Evolutionary conservation across 2,329 filamentous ascomycete species (phyloP), one percentile per base, ranked within the genome.

Genomic region (Plenodomus lindquistii): DNA sequence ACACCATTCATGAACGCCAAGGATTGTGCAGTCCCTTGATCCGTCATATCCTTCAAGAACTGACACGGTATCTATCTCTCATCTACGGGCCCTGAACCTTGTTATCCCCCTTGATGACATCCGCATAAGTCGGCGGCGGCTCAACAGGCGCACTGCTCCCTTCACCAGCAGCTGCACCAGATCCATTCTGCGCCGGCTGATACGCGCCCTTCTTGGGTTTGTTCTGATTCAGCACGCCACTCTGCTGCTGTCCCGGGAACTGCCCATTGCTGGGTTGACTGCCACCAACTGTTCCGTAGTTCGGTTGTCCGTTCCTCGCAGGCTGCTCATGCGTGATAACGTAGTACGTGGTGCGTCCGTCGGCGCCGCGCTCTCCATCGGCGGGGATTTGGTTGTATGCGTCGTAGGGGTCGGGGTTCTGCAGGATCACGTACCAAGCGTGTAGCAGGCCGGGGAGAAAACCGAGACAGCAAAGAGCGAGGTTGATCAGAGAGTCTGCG

Each of bases 341-440:
- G 42, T 65, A 65, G 54, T 65, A 65, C 16, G 61, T 65, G 1
- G 60, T 63, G 16, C 61, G 40, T 44, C 54, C 53, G 22, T 54
- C 49, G 18, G 34, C 73, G 42, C 74, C 74, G 60, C 77, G 75
- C 54, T 81, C 80, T 46, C 75, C 81, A 44, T 85, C 83, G 31
- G 73, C 82, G 27, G 74, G 70, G 4, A 82, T 71, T 42, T 79
- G 75, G 60, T 89, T 83, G 74, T 94, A 91, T 34, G 53, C 55
- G 47, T 79, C 73, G 35, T 82, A 75, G 60, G 77, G 74, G 52
- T 97, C 93, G 49, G 94, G 94, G 72, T 87, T 89, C 69, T 89
- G 88, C 65, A 89, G 84, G 75, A 99, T 97, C 74, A 97, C 96
- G 81, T 97, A 99, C 93, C 94, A 97, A 55, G 92, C 85, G 77